Evolutionary conservation across 2,329 filamentous ascomycete species (phyloP).

Genomic region (Trichoderma sp.): DNA sequence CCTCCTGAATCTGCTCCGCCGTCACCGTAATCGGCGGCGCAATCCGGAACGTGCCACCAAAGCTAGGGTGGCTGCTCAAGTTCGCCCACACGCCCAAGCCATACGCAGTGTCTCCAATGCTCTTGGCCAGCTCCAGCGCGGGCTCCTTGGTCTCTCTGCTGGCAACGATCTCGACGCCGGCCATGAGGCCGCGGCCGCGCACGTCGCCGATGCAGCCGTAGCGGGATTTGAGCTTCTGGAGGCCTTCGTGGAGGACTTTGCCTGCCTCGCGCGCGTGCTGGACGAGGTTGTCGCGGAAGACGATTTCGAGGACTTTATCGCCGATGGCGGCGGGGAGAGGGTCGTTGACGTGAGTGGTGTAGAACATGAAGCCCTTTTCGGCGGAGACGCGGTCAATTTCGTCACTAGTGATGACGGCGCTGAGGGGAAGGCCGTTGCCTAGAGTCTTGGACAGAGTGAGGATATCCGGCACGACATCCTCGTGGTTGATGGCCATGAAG

Average conservation of each 20-base stretch:
- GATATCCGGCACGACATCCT: slow-evolving; percentile 56
- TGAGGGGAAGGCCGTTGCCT: slow-evolving; percentile 58
- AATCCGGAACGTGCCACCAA: slow-evolving; percentile 57
- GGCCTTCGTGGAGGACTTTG: slow-evolving; percentile 44
- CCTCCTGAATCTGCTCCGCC: slow-evolving; percentile 48
- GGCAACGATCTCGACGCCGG: slow-evolving; percentile 57
- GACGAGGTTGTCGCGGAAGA: slow-evolving; percentile 54
- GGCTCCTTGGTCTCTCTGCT: slow-evolving; percentile 48
- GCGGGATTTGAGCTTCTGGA: slow-evolving; percentile 45
- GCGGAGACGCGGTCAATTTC: slow-evolving; percentile 49
- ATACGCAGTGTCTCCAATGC: slow-evolving; percentile 47
- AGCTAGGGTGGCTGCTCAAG: slow-evolving; percentile 51
- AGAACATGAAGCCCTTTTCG: slow-evolving; percentile 53
- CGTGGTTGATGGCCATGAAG: slow-evolving; percentile 58
- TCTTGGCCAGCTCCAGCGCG: slow-evolving; percentile 46
- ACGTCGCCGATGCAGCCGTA: slow-evolving; percentile 63
- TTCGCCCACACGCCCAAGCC: slow-evolving; percentile 57
- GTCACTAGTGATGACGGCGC: slow-evolving; percentile 54
- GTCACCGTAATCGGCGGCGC: slow-evolving; percentile 60
- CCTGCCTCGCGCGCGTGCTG: slow-evolving; percentile 45
- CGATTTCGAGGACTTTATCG: slow-evolving; percentile 60
- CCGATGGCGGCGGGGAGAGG: slow-evolving; percentile 59
- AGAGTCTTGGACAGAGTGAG: slow-evolving; percentile 60
- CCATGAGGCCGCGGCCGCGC: slow-evolving; percentile 57
- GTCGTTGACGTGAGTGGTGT: slow-evolving; percentile 63